phyloP scores from a whole-genome alignment of 306 rosid species.

The Vigna angularis region DNA sequence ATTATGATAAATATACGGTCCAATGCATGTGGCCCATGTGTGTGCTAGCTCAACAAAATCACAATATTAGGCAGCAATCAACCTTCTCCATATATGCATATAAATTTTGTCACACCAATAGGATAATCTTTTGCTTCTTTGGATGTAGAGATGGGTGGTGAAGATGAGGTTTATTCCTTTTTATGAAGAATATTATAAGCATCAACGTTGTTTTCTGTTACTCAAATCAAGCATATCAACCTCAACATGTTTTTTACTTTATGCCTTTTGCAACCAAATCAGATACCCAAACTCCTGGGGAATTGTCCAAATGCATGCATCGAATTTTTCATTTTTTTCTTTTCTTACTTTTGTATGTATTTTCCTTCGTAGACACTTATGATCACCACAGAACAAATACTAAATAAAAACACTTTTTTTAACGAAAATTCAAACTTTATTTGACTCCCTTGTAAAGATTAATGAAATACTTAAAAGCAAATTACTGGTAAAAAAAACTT shows the following conservation, averaged over 20 bases:
- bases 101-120: neutral
- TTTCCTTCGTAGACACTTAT: neutral
- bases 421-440: neutral
- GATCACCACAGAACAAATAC: neutral
- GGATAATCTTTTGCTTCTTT: neutral
- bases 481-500: too few species aligned
- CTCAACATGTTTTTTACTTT: slow-evolving; percentile 21
- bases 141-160: slow-evolving; percentile 26
- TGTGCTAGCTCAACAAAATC: neutral
- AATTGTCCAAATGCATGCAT: neutral
- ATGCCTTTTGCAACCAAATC: slow-evolving; percentile 26
- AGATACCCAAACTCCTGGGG: slow-evolving; percentile 35
- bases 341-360: neutral
- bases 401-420: neutral
- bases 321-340: neutral
- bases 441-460: too few species aligned
- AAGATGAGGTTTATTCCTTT: slow-evolving; percentile 52
- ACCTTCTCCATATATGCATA: neutral
- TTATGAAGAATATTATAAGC: slow-evolving; percentile 36
- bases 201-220: slow-evolving; percentile 32
- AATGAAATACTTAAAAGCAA: neutral
- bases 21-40: neutral
- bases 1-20: neutral
- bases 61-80: neutral
- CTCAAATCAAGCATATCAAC: neutral